Percentiles rank a stretch among this genome's conserved stretches.
These are phyloP conservation scores for Lasiosphaeria miniovina DNA, from an alignment of 495 filamentous ascomycete species.

Conservation along the genomic window DNA sequence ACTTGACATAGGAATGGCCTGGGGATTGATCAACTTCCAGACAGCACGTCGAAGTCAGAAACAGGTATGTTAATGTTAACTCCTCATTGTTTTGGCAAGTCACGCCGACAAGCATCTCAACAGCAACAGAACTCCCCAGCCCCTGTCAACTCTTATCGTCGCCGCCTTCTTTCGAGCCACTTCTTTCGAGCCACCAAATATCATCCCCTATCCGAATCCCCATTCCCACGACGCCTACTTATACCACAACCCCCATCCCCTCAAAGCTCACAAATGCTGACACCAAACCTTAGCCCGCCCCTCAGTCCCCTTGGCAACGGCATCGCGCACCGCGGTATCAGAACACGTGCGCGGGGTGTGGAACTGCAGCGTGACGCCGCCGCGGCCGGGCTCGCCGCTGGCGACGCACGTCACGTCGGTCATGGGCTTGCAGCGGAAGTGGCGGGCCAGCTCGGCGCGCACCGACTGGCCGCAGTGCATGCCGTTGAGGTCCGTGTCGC, in stretches of 20 bases:
- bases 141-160: no score
- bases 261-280: background rate
- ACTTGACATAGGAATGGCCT: no score
- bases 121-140: no score
- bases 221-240: no score
- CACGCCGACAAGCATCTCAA: no score
- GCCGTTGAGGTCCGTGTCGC: slow-evolving; percentile 7
- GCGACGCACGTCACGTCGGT: slow-evolving; percentile 14
- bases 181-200: no score
- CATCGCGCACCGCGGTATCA: slow-evolving; percentile 7
- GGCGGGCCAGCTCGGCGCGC: background rate
- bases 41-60: no score
- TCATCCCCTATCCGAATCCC: no score
- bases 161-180: no score
- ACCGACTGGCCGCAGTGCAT: slow-evolving; percentile 14
- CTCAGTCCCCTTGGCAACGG: slow-evolving; percentile 2
- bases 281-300: slow-evolving; percentile 10
- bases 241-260: background rate
- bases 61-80: no score
- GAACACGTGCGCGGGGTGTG: slow-evolving; percentile 12
- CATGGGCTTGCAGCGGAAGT: slow-evolving; percentile 5
- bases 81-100: no score
- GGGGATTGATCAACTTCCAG: no score
- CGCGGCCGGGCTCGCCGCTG: background rate
- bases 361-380: slow-evolving; percentile 13